phyloP scores from a whole-genome alignment of 192 early-diverging fungal genomes.

The Gryganskiella cystojenkinii region DNA sequence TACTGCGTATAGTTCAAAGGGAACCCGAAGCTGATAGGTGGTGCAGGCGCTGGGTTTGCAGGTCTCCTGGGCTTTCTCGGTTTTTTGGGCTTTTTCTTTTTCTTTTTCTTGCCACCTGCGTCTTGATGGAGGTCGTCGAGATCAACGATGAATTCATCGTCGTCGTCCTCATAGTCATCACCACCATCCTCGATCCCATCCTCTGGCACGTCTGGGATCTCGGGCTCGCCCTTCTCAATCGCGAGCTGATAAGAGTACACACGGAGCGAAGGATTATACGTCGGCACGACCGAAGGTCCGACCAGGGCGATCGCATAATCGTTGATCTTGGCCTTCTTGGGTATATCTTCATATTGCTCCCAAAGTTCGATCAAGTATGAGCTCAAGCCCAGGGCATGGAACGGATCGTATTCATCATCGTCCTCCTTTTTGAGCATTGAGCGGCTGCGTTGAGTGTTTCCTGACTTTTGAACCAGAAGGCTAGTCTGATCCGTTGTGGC shows the following conservation, averaged over 20 bases:
- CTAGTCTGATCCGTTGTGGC: not conserved
- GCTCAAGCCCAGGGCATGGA: constrained; percentile 28
- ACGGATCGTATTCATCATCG: constrained; percentile 49
- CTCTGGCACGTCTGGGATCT: not conserved
- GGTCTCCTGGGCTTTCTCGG: constrained; percentile 36
- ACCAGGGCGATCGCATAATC: constrained; percentile 60
- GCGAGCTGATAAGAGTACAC: constrained; percentile 63
- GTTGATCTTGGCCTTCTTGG: constrained; percentile 25
- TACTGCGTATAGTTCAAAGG: constrained; percentile 55
- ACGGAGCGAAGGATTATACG: constrained; percentile 71
- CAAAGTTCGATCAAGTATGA: constrained; percentile 54
- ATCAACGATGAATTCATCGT: not conserved
- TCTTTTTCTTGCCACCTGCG: constrained; percentile 19
- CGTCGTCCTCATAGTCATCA: constrained; percentile 9
- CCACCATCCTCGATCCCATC: constrained; percentile 7
- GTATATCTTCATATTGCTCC: constrained; percentile 50
- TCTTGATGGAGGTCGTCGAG: not conserved
- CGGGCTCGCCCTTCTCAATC: constrained; percentile 17
- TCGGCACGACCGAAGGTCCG: constrained; percentile 73
- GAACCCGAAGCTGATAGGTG: constrained; percentile 43
- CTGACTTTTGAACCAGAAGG: not conserved
- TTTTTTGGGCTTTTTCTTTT: constrained; percentile 39
- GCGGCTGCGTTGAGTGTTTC: constrained; percentile 35
- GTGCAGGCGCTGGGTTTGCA: constrained; percentile 24
- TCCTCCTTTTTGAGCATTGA: constrained; percentile 43